Percentiles rank a stretch among this genome's conserved stretches.
phyloP scores from a whole-genome alignment of 352 stramenopile genomes.

The Pythium periplocum region DNA sequence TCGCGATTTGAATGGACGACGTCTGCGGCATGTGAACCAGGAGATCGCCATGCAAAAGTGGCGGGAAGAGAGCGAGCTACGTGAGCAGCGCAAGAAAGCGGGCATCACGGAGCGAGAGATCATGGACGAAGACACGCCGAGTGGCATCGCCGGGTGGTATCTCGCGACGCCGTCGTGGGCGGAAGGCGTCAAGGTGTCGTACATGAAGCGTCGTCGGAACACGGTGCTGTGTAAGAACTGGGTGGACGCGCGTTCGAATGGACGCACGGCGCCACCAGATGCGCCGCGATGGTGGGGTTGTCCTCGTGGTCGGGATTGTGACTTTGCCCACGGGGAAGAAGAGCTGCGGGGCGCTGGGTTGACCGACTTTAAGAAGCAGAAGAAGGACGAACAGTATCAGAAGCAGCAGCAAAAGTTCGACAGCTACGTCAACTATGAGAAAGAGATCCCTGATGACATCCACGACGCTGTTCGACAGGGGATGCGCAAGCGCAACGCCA shows the following conservation, averaged over 20 bases:
- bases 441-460: conserved; percentile 56
- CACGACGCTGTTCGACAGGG: conserved; percentile 64
- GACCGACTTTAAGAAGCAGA: conserved; percentile 64
- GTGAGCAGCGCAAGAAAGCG: conserved; percentile 38
- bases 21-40: conserved; percentile 83
- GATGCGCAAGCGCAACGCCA: conserved; percentile 41
- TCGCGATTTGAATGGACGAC: conserved; percentile 70
- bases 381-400: conserved; percentile 48
- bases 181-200: conserved; percentile 76
- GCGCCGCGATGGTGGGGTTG: conserved; percentile 80
- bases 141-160: conserved; percentile 82
- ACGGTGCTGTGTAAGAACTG: conserved; percentile 73
- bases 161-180: conserved; percentile 77
- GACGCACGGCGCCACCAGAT: conserved; percentile 26
- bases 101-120: conserved; percentile 57
- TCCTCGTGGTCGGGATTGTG: conserved; percentile 69
- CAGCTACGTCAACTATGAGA: conserved; percentile 72
- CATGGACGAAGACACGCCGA: conserved; percentile 77
- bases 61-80: conserved; percentile 46
- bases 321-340: conserved; percentile 81
- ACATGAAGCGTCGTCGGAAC: conserved; percentile 83
- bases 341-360: conserved; percentile 62
- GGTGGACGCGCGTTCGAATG: conserved; percentile 51
- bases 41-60: conserved; percentile 84
- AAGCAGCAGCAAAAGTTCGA: conserved; percentile 61